Base-by-base conservation (phyloP, 176 grass and related monocot genomes). In the Microstegium vimineum region DNA sequence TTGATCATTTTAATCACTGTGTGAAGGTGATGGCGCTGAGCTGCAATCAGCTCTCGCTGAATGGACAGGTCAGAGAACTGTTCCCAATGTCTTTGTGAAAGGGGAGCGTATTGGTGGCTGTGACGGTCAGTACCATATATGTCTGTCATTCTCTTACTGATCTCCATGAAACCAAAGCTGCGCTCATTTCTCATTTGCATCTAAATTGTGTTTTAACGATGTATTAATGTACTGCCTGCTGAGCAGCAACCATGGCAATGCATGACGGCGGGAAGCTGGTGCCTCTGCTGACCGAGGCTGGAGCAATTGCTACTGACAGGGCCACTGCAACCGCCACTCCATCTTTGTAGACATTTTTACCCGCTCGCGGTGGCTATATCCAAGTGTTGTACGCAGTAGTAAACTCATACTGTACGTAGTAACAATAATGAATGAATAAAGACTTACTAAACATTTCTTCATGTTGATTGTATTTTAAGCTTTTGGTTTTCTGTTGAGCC, bases 101-200 rank as follows among this genome's bases (percentile, higher is more conserved):
- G 91, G 88, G n/a, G 85, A 93, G 57, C 84, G 90, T 41, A 83
- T 93, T 7, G 88, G 88, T 69, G 91, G 88, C 20, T 88, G 88
- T 70, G 88, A 90, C 32, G 69, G 88, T 90, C n/a, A n/a, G n/a
- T n/a, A n/a, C n/a, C n/a, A n/a, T n/a, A n/a, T n/a, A n/a, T n/a
- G n/a, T n/a, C n/a, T n/a, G n/a, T n/a, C n/a, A 10, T 46, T 70
- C 18, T 25, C 13, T 2, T 36, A 26, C 11, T 46, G 32, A 35
- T 63, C 14, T 40, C 36, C 20, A 8, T 4, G 9, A 66, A 65
- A 23, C 28, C 2, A n/a, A n/a, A n/a, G n/a, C n/a, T n/a, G n/a
- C n/a, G n/a, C n/a, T n/a, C n/a, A n/a, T n/a, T n/a, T n/a, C n/a
- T n/a, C n/a, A n/a, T n/a, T n/a, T n/a, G n/a, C n/a, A 28, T 62